phyloP scores from a whole-genome alignment of 495 filamentous ascomycete genomes.

The Tuber aestivum region DNA sequence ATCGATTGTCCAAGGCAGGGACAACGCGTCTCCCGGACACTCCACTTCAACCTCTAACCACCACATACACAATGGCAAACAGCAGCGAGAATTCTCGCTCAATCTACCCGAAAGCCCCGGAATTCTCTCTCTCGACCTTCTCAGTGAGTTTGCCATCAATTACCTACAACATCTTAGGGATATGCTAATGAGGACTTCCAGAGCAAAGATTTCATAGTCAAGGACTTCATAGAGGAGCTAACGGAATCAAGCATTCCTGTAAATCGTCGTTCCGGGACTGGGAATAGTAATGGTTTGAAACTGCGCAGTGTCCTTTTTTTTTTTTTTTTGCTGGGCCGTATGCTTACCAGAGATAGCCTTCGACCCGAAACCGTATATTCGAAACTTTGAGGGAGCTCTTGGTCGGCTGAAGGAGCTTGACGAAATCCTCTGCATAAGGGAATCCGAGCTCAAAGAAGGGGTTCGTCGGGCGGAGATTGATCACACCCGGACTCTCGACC shows the following conservation, averaged over 20 bases:
- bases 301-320: neutral
- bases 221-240: conserved; percentile 91
- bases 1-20: neutral
- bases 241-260: conserved; percentile 72
- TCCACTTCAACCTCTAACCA: conserved; percentile 24
- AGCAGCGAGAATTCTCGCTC: conserved; percentile 45
- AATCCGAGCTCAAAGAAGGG: conserved; percentile 82
- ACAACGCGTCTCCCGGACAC: neutral
- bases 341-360: conserved; percentile 52
- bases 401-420: conserved; percentile 71
- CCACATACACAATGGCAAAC: conserved; percentile 30
- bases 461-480: conserved; percentile 88
- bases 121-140: conserved; percentile 66
- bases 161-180: neutral
- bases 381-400: conserved; percentile 82
- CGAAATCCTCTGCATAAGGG: conserved; percentile 73
- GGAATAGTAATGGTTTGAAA: neutral
- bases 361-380: conserved; percentile 94
- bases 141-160: conserved; percentile 42
- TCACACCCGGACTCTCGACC: conserved; percentile 81
- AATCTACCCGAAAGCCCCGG: conserved; percentile 58
- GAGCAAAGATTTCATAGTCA: conserved; percentile 88
- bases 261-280: conserved; percentile 62
- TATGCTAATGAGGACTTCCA: conserved; percentile 14
- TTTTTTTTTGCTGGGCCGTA: neutral